Conservation (phyloP, 1,284 basidiomycete genomes). For the Pterula multifida region DNA sequence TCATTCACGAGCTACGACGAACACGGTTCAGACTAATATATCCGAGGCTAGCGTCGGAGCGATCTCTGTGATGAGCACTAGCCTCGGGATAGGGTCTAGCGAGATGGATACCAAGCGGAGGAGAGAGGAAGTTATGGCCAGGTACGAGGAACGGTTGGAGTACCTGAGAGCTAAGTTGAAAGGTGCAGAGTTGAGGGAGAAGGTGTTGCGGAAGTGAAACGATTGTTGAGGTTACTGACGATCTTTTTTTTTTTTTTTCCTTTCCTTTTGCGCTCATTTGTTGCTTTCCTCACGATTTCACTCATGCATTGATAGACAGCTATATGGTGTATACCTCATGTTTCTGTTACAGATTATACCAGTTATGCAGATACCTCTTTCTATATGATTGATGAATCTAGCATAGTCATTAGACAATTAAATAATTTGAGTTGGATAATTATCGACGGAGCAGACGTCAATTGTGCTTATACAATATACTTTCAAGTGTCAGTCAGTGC, state of each 20-base stretch:
- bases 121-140: conserved; percentile 46
- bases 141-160: conserved; percentile 56
- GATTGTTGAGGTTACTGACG: background rate
- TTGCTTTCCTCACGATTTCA: background rate
- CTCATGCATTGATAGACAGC: background rate
- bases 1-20: background rate
- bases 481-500: too few relatives aligned
- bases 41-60: conserved; percentile 5
- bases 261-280: background rate
- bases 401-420: too few relatives aligned
- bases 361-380: too few relatives aligned
- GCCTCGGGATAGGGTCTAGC: conserved; percentile 20
- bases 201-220: conserved; percentile 37
- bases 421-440: too few relatives aligned
- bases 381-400: too few relatives aligned
- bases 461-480: too few relatives aligned
- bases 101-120: conserved; percentile 51
- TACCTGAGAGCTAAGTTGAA: conserved; percentile 61
- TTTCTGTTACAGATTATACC: background rate
- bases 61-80: conserved; percentile 18
- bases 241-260: background rate
- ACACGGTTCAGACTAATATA: background rate
- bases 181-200: conserved; percentile 64
- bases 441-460: too few relatives aligned
- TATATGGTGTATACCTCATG: too few relatives aligned